A percentile compares a stretch with the other conserved stretches of the same genome.
Conservation (phyloP, 306 rosid species). For the Castanospermum australe region DNA sequence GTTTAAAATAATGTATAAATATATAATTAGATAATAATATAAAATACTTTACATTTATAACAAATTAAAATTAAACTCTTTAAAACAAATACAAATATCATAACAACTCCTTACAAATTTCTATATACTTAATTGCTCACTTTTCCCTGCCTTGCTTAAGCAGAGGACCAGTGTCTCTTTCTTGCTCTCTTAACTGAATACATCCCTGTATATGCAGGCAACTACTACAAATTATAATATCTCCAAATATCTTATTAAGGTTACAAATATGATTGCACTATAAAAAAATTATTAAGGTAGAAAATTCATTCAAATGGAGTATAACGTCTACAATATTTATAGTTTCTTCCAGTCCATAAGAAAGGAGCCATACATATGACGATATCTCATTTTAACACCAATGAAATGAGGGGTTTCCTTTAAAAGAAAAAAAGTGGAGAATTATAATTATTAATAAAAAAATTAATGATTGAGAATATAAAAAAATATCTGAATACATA, state of each 20-base stretch:
- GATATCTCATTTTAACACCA: not conserved
- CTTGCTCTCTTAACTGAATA: not conserved
- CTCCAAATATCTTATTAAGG: conserved; percentile 1
- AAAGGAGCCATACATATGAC: not conserved
- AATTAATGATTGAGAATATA: no score
- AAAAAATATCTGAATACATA: no score
- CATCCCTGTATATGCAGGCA: not conserved
- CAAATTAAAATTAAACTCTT: no score
- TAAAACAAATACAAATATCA: no score
- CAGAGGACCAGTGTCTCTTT: not conserved
- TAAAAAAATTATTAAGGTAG: conserved; percentile 8
- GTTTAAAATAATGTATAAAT: no score
- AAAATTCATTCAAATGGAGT: conserved; percentile 17
- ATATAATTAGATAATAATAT: no score
- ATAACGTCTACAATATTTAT: conserved; percentile 6
- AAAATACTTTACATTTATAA: no score
- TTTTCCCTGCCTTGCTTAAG: not conserved
- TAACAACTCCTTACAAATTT: no score
- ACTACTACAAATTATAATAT: not conserved
- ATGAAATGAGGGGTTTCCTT: no score
- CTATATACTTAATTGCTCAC: no score
- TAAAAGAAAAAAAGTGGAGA: no score
- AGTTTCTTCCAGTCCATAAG: not conserved
- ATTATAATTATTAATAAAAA: no score
- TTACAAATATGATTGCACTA: conserved; percentile 9